phyloP scores from a whole-genome alignment of 192 early-diverging fungal species.

The Lobulomyces angularis region DNA sequence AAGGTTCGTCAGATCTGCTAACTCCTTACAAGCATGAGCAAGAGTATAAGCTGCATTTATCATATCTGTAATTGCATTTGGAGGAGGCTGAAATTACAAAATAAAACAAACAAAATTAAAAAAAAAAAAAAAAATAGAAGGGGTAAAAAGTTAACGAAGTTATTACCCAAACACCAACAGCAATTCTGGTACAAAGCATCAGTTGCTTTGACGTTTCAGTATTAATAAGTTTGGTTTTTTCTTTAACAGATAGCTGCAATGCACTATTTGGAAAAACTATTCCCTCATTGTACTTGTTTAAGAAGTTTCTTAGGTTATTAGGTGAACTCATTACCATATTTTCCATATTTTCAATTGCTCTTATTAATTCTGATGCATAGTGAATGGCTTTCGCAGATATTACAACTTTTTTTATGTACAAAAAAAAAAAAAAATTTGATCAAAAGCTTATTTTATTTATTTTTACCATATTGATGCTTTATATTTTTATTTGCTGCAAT shows the following conservation, averaged over 20 bases:
- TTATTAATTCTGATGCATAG: slow-evolving; percentile 24
- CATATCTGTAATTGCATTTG: slow-evolving; percentile 35
- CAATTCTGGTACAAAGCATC: slow-evolving; percentile 34
- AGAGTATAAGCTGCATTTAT: slow-evolving; percentile 25
- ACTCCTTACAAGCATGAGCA: slow-evolving; percentile 14
- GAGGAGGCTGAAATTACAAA: too few species aligned
- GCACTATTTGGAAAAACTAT: slow-evolving; percentile 7
- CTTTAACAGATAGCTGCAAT: slow-evolving; percentile 9
- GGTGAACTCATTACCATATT: slow-evolving; percentile 6
- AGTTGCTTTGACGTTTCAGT: slow-evolving; percentile 26
- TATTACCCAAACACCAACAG: slow-evolving; percentile 42
- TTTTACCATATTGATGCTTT: slow-evolving; percentile 32
- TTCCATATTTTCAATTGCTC: slow-evolving; percentile 22
- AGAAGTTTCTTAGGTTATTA: not conserved
- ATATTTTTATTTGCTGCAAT: slow-evolving; percentile 44
- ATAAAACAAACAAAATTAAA: too few species aligned
- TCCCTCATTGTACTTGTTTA: slow-evolving; percentile 3
- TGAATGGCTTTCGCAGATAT: slow-evolving; percentile 40
- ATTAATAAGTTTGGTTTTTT: slow-evolving; percentile 10
- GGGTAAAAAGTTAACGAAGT: too few species aligned
- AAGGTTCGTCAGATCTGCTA: slow-evolving; percentile 27
- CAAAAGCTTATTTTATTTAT: too few species aligned
- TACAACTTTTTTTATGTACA: too few species aligned
- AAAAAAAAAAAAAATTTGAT: too few species aligned
- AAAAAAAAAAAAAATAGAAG: too few species aligned